Base-by-base conservation (phyloP, 345 rosid genomes). In the Melaleuca alternifolia region DNA sequence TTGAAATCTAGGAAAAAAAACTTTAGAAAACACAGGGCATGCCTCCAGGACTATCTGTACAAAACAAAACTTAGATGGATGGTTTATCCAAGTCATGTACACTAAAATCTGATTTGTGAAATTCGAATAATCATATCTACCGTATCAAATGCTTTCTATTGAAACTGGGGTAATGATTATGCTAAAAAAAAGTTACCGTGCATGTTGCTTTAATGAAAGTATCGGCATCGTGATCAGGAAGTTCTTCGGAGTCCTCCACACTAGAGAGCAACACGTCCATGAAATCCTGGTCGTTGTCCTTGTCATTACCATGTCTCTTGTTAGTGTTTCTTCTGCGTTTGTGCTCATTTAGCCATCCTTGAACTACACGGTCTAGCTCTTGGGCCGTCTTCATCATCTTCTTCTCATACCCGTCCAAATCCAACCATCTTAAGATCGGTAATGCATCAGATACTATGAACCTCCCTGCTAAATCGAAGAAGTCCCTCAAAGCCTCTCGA, bases 371-470 rank as follows among this genome's bases (percentile, higher is more conserved):
- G 62, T 92, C 93, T 5, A 91, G 12, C 30, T 86, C 89, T 51
- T 81, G 79, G 0, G 87, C 82, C 6, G 52, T 83, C 85, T 82
- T 83, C 90, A 65, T 89, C 92, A 91, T 90, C 4, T 44, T 30
- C 88, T 54, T 89, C 87, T 90, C 88, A 1, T 83, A 52, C 7
- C 92, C 92, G 0, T 89, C 92, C 11, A 91, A 7, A 51, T 93
- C 94, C 62, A 89, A 54, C 90, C 92, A 85, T 84, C 91, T 71
- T 57, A 91, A n/a, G 77, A 61, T 89, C 3, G 92, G 94, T 1
- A 93, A 28, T 0, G 87, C 92, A 41, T 91, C 92, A 0, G 91
- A 85, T 3, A 88, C 56, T 51, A 84, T 51, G 12, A 87, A 87
- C 50, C n/a, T 56, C 9, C 91, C 92, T 18, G 48, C 18, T 18